Conservation (phyloP, 2,329 filamentous ascomycete genomes). For the Fusarium foetens region DNA sequence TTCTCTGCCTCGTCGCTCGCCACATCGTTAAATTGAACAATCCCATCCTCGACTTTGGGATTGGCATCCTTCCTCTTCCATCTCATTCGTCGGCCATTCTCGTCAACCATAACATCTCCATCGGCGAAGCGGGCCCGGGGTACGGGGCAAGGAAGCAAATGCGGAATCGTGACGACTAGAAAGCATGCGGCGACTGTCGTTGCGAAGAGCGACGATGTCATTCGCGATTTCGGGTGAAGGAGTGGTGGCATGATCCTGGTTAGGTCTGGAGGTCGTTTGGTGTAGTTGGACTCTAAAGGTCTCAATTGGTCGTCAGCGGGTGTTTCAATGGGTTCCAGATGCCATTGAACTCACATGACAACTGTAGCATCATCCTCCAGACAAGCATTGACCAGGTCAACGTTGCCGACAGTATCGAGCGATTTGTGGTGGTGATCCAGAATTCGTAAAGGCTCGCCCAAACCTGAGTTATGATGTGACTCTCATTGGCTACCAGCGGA, state of each 20-base stretch:
- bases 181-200: constrained; percentile 92
- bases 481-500: constrained; percentile 38
- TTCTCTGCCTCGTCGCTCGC: constrained; percentile 50
- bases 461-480: constrained; percentile 32
- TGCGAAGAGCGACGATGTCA: constrained; percentile 93
- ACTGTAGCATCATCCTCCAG: constrained; percentile 42
- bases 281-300: constrained; percentile 38
- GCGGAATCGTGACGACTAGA: constrained; percentile 89
- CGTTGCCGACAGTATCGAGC: constrained; percentile 42
- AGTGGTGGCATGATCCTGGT: constrained; percentile 77
- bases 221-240: constrained; percentile 91
- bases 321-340: constrained; percentile 6
- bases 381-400: constrained; percentile 34
- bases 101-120: constrained; percentile 62
- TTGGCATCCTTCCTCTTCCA: constrained; percentile 53
- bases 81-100: constrained; percentile 57
- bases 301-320: constrained; percentile 43
- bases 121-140: constrained; percentile 81
- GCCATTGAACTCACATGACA: constrained; percentile 43
- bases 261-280: constrained; percentile 16
- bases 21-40: constrained; percentile 59
- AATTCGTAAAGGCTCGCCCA: constrained; percentile 37
- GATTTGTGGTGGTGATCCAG: constrained; percentile 42
- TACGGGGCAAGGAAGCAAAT: constrained; percentile 90
- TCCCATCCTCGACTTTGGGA: constrained; percentile 56